Evolutionary conservation across 1,284 basidiomycete genomes (phyloP).

Genomic region (Pyrrhoderma lamaoense): DNA sequence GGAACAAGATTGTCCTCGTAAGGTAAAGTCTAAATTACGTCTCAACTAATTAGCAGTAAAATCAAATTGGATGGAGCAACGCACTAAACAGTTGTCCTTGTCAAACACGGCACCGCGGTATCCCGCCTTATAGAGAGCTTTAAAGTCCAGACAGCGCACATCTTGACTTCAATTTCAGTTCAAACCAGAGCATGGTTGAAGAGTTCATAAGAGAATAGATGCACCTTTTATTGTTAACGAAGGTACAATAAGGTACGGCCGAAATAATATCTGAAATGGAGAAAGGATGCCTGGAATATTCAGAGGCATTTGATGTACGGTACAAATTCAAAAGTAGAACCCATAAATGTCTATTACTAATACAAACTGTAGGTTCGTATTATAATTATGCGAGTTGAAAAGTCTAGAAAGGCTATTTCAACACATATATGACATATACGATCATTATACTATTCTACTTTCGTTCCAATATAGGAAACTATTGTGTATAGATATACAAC

Average conservation of each 20-base stretch:
- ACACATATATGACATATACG: too few species aligned
- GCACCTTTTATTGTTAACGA: slow-evolving; percentile 67
- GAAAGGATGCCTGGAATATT: slow-evolving; percentile 75
- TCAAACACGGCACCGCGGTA: slow-evolving; percentile 89
- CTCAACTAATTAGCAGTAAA: background rate
- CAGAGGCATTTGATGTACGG: slow-evolving; percentile 48
- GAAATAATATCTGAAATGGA: slow-evolving; percentile 65
- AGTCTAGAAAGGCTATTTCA: too few species aligned
- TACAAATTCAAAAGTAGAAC: too few species aligned
- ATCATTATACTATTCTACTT: too few species aligned
- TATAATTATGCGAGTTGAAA: too few species aligned
- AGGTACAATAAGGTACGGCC: slow-evolving; percentile 71
- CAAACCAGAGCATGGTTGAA: too few species aligned
- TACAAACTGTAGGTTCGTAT: too few species aligned
- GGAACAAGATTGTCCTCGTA: slow-evolving; percentile 67
- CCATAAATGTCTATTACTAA: too few species aligned
- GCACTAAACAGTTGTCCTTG: slow-evolving; percentile 94
- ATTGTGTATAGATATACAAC: too few species aligned
- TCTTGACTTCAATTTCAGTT: slow-evolving; percentile 55
- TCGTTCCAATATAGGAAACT: too few species aligned
- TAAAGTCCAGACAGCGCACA: slow-evolving; percentile 84
- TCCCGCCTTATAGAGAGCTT: slow-evolving; percentile 66
- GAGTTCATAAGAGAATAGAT: background rate
- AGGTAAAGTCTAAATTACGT: slow-evolving; percentile 59
- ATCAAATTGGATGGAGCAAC: slow-evolving; percentile 24